A percentile compares a stretch with the other conserved stretches of the same genome.
Evolutionary conservation across 345 rosid genomes (phyloP).

Genomic region (Eucalyptus tenuipes): DNA sequence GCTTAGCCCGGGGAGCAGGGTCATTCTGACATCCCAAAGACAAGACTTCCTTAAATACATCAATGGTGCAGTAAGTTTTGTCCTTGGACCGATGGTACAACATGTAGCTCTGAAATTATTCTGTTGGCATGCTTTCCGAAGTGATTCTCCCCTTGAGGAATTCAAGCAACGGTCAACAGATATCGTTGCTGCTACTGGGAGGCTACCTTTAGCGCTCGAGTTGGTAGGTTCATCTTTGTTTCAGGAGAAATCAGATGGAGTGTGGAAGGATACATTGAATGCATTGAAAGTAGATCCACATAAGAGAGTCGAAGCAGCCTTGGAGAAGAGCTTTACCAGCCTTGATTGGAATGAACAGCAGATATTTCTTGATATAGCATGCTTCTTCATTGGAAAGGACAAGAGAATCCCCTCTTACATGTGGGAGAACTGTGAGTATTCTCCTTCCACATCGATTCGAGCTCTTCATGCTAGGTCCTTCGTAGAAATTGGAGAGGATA

Average conservation of each 20-base stretch:
- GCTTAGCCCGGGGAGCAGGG: background rate
- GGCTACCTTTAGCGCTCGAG: background rate
- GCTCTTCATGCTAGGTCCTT: background rate
- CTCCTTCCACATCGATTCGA: rapidly evolving
- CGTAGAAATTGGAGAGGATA: background rate
- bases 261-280: background rate
- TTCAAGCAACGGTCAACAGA: background rate
- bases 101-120: background rate
- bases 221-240: background rate
- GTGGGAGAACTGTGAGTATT: rapidly evolving
- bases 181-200: background rate
- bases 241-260: too few relatives aligned
- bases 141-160: background rate
- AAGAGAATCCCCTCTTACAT: background rate
- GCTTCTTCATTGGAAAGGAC: background rate
- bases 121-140: background rate
- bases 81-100: background rate
- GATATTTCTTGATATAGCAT: background rate
- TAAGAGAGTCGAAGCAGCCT: background rate
- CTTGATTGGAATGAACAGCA: too few relatives aligned
- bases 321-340: background rate
- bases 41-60: background rate
- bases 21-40: background rate
- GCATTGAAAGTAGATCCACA: background rate
- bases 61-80: background rate